A percentile compares a stretch with the other conserved stretches of the same genome.
These are phyloP conservation scores for Rhexocercosporidium sp. DNA, from an alignment of 2,329 filamentous ascomycete species.

Conservation along the genomic window DNA sequence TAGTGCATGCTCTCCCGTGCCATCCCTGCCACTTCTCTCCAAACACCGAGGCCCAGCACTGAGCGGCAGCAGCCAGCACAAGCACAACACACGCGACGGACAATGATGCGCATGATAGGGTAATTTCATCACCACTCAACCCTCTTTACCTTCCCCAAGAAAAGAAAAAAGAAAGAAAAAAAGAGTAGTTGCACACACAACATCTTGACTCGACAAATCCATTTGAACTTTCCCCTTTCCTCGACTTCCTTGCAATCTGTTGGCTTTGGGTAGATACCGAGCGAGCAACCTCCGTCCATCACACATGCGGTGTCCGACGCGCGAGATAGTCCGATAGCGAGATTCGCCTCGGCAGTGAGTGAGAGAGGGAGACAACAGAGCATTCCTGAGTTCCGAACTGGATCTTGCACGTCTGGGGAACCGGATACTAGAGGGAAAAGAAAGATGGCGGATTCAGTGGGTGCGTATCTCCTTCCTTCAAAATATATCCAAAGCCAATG, in stretches of 20 bases:
- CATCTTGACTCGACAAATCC: background rate
- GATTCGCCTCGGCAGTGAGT: slow-evolving; percentile 7
- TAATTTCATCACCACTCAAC: slow-evolving; percentile 21
- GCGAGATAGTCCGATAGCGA: slow-evolving; percentile 4
- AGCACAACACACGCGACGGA: slow-evolving; percentile 23
- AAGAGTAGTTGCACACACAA: background rate
- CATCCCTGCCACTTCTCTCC: slow-evolving; percentile 15
- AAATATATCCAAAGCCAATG: background rate
- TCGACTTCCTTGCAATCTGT: background rate
- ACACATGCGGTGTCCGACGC: background rate
- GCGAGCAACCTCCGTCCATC: background rate
- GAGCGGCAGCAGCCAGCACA: background rate
- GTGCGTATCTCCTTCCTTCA: slow-evolving; percentile 42
- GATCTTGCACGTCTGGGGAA: background rate
- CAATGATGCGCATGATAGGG: slow-evolving; percentile 30
- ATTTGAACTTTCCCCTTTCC: background rate
- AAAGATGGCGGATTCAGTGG: slow-evolving; percentile 59
- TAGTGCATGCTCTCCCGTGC: background rate
- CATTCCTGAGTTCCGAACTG: slow-evolving; percentile 1
- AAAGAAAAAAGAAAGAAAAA: too few relatives aligned
- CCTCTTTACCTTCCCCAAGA: slow-evolving; percentile 6
- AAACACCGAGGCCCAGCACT: slow-evolving; percentile 23
- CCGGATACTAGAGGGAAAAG: slow-evolving; percentile 17
- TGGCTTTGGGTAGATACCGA: background rate
- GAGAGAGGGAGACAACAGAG: background rate